phyloP scores from a whole-genome alignment of 306 rosid genomes.

The Aeschynomene evenia region DNA sequence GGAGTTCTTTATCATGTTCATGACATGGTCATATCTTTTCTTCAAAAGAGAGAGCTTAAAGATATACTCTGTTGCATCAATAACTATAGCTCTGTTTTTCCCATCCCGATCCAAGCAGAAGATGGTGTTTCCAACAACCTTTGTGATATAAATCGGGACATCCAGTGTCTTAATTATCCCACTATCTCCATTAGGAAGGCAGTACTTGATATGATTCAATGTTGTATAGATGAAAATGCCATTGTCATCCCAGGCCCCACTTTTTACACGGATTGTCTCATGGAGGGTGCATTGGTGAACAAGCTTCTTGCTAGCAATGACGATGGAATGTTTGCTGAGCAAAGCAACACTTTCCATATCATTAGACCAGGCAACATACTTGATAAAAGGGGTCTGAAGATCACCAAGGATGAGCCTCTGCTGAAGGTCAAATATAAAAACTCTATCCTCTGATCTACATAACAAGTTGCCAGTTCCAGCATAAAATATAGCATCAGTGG shows the following conservation, averaged over 20 bases:
- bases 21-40: conserved; percentile 80
- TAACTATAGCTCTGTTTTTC: conserved; percentile 59
- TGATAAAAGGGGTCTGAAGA: conserved; percentile 80
- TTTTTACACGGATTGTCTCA: conserved; percentile 93
- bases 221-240: conserved; percentile 92
- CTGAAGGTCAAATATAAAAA: conserved; percentile 78
- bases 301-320: conserved; percentile 83
- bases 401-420: conserved; percentile 80
- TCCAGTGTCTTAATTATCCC: conserved; percentile 90
- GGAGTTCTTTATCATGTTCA: conserved; percentile 89
- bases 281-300: conserved; percentile 94
- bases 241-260: conserved; percentile 97
- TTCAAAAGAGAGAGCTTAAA: conserved; percentile 78
- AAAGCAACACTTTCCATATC: conserved; percentile 87
- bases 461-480: conserved; percentile 86
- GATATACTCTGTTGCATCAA: conserved; percentile 85
- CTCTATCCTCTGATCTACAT: conserved; percentile 85
- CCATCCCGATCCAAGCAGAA: conserved; percentile 96
- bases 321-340: conserved; percentile 90
- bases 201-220: conserved; percentile 83
- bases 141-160: conserved; percentile 85
- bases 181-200: conserved; percentile 90
- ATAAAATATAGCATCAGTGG: conserved; percentile 81
- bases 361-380: conserved; percentile 86
- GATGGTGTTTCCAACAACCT: conserved; percentile 71